Evolutionary conservation across 2,329 filamentous ascomycete species (phyloP), one percentile per base, ranked within the genome.

Genomic region (Bisporella sp.): DNA sequence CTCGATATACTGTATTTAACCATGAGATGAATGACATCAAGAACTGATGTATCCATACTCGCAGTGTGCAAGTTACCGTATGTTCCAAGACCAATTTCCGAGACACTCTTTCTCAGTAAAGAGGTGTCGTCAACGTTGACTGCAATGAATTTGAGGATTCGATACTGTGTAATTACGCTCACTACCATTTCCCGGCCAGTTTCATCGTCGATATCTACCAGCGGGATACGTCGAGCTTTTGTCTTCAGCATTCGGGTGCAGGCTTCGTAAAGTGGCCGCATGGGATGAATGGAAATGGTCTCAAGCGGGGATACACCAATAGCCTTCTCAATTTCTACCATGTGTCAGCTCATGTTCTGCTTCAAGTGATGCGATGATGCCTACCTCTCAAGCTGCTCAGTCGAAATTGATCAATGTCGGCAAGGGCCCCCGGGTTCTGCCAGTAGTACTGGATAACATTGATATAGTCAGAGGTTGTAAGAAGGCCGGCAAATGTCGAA

Each of bases 401-500:
- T 44, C 89, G 85, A 68, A 99, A 96, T 68, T 96, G 88, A 59
- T 97, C 93, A 61, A 99, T 87, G 65, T 92, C 84, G 58, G 84
- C 82, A 54, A 97, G 79, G 52, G 91, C 87, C 59, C 95, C 89
- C 2, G 92, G 93, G 61, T 93, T 95, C 69, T 97, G 91, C 76
- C 90, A 96, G 74, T 99, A 97, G 71, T 99, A 99, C 68, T 97
- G 92, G 40, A 99, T 95, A 51, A 99, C 86, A 65, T 99, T 99
- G 72, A 99, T 95, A 68, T 93, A 99, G 71, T 99, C 93, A 54
- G 90, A 95, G 56, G 90, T 93, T 31, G 93, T 99, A 58, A 99
- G 77, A 45, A 99, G 80, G 39, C 93, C 93, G 40, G 92, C 93
- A 69, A 97, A 99, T 35, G 87, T 89, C 30, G 91, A 95, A 4